These are phyloP conservation scores for Fraxinus greggii DNA, from an alignment of 305 asterid genomes.

Conservation along the genomic window DNA sequence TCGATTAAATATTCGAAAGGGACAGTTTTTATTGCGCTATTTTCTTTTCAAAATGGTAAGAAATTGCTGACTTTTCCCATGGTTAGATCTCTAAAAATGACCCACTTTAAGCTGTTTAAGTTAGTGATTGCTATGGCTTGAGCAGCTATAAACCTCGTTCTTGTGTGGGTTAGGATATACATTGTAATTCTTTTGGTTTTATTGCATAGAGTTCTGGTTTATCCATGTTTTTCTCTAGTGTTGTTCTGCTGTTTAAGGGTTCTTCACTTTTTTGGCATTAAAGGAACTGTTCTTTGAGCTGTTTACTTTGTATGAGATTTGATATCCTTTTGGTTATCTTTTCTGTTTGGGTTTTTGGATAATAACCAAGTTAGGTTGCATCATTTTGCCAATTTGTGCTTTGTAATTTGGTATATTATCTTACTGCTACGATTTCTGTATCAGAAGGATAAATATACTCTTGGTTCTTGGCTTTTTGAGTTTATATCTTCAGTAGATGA, in stretches of 20 bases:
- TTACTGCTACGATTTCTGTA: slow-evolving; percentile 15
- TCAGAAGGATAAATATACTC: slow-evolving; percentile 10
- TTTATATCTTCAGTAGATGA: neutral
- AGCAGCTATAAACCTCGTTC: neutral
- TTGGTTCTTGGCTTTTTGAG: slow-evolving; percentile 8
- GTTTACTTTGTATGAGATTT: slow-evolving; percentile 12
- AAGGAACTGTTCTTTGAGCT: neutral
- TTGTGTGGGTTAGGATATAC: neutral
- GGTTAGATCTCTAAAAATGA: slow-evolving; percentile 37
- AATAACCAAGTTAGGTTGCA: slow-evolving; percentile 13
- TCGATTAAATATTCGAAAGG: slow-evolving; percentile 27
- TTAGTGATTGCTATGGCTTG: slow-evolving; percentile 17
- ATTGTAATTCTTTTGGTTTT: neutral
- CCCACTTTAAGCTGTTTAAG: slow-evolving; percentile 3
- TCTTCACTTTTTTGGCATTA: slow-evolving; percentile 4
- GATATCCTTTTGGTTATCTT: slow-evolving; percentile 11
- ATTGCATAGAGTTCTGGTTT: neutral
- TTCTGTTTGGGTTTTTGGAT: slow-evolving; percentile 16
- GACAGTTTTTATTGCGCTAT: slow-evolving; percentile 18
- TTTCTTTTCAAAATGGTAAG: slow-evolving; percentile 23
- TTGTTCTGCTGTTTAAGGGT: slow-evolving; percentile 16
- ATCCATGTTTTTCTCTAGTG: neutral
- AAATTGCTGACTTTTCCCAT: slow-evolving; percentile 20
- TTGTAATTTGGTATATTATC: slow-evolving; percentile 23
- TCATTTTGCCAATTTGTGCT: slow-evolving; percentile 23